phyloP scores from a whole-genome alignment of 139 green algal species.

The Tetraselmis striata region DNA sequence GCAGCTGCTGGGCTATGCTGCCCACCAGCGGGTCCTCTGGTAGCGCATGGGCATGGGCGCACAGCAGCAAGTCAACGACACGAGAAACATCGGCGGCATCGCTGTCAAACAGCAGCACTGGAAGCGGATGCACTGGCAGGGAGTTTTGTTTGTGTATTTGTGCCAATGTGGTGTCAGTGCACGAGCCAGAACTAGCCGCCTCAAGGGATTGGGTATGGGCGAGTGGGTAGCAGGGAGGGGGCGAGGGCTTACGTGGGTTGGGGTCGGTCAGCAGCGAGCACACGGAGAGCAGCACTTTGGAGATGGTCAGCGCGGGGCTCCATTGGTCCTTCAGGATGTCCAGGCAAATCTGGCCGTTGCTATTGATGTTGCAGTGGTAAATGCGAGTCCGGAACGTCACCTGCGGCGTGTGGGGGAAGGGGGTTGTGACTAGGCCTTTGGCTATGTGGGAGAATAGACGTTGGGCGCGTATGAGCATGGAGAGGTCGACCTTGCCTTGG shows the following conservation, averaged over 20 bases:
- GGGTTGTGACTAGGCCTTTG: too few species aligned
- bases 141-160: too few species aligned
- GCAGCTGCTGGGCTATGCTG: constrained; percentile 82
- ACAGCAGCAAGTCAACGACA: neutral
- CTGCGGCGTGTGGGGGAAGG: too few species aligned
- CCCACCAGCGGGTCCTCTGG: constrained; percentile 86
- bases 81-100: neutral
- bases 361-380: constrained; percentile 95
- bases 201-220: neutral
- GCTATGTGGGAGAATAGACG: too few species aligned
- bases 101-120: neutral
- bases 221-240: too few species aligned
- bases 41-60: too few species aligned
- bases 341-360: constrained; percentile 76
- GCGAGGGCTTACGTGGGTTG: constrained; percentile 83
- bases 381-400: constrained; percentile 83
- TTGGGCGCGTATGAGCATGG: too few species aligned
- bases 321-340: constrained; percentile 91
- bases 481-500: too few species aligned
- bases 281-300: constrained; percentile 82
- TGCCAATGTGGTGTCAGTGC: too few species aligned
- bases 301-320: constrained; percentile 83
- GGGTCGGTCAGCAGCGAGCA: constrained; percentile 88
- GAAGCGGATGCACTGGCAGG: too few species aligned
- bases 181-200: neutral